Percentiles rank a stretch among this genome's conserved stretches.
Evolutionary conservation across 2,329 filamentous ascomycete genomes (phyloP).

Genomic region (Diaporthe vexans): DNA sequence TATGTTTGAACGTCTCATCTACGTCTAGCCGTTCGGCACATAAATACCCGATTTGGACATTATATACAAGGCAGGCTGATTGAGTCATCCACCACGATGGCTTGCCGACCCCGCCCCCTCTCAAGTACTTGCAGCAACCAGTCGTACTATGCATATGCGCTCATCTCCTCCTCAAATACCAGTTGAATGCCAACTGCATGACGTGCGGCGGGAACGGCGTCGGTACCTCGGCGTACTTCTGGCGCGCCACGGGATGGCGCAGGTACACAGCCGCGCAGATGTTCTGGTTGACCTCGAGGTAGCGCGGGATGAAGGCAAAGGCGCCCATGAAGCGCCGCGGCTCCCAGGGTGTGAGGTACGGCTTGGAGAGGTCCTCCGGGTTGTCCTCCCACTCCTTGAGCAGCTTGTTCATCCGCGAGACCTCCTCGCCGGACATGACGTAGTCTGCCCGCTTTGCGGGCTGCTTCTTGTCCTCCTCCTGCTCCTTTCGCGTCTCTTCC

Average conservation of each 20-base stretch:
- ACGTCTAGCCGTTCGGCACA: slow-evolving; percentile 20
- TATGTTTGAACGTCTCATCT: slow-evolving; percentile 13
- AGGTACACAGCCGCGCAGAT: slow-evolving; percentile 96
- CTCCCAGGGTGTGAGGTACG: slow-evolving; percentile 92
- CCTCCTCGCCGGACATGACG: slow-evolving; percentile 62
- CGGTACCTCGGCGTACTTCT: slow-evolving; percentile 84
- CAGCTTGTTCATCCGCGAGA: slow-evolving; percentile 66
- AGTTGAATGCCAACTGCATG: slow-evolving; percentile 90
- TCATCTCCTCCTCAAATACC: slow-evolving; percentile 89
- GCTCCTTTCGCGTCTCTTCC: slow-evolving; percentile 18
- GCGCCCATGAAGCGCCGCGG: slow-evolving; percentile 89
- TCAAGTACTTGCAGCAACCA: background rate
- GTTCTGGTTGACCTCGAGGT: slow-evolving; percentile 97
- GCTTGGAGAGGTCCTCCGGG: slow-evolving; percentile 80
- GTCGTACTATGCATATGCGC: background rate
- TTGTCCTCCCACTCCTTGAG: slow-evolving; percentile 79
- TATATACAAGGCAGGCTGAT: slow-evolving; percentile 34
- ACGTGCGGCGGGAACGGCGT: slow-evolving; percentile 81
- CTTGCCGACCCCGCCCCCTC: background rate
- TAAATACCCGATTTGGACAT: slow-evolving; percentile 12
- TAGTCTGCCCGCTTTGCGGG: slow-evolving; percentile 11
- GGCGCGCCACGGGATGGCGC: slow-evolving; percentile 90
- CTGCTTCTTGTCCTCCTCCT: slow-evolving; percentile 13
- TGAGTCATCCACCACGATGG: background rate
- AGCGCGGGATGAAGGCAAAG: slow-evolving; percentile 95